Evolutionary conservation across 345 rosid species (phyloP).

Genomic region (Gynandropsis gynandra): DNA sequence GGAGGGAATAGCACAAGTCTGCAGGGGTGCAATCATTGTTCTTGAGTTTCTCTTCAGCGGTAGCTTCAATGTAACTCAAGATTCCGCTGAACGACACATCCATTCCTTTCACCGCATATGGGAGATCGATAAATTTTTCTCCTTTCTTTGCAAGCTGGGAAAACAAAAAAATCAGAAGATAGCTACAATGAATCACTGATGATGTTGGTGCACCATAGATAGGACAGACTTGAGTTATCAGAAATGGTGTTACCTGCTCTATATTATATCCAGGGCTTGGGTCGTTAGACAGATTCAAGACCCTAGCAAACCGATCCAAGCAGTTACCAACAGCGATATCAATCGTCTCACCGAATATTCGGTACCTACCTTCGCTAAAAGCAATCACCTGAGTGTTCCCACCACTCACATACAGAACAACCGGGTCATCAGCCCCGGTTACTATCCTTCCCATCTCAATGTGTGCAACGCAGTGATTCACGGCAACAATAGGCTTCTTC

Average conservation of each 20-base stretch:
- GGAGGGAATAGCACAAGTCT: constrained; percentile 90
- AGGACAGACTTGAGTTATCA: not conserved
- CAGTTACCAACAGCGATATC: constrained; percentile 99
- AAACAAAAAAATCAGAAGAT: constrained; percentile 2
- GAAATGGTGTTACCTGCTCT: constrained; percentile 54
- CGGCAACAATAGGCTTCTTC: constrained; percentile 82
- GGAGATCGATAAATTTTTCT: constrained; percentile 77
- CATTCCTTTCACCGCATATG: constrained; percentile 96
- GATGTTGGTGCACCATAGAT: constrained; percentile 3
- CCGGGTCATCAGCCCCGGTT: constrained; percentile 89
- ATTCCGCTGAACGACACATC: constrained; percentile 96
- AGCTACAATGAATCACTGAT: not conserved
- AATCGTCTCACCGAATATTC: constrained; percentile 93
- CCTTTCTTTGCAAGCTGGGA: constrained; percentile 94
- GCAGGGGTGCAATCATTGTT: constrained; percentile 83
- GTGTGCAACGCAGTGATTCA: constrained; percentile 96
- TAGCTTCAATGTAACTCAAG: constrained; percentile 79
- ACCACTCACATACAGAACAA: constrained; percentile 93
- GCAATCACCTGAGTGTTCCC: constrained; percentile 99
- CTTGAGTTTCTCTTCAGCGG: constrained; percentile 77
- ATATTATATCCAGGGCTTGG: constrained; percentile 99
- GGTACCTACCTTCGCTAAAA: constrained; percentile 84
- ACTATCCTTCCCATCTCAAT: constrained; percentile 98
- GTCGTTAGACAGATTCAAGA: constrained; percentile 83
- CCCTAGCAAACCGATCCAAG: constrained; percentile 91